These are phyloP conservation scores for Leptomonas seymouri DNA, from an alignment of 208 protist genomes.

Conservation along the genomic window DNA sequence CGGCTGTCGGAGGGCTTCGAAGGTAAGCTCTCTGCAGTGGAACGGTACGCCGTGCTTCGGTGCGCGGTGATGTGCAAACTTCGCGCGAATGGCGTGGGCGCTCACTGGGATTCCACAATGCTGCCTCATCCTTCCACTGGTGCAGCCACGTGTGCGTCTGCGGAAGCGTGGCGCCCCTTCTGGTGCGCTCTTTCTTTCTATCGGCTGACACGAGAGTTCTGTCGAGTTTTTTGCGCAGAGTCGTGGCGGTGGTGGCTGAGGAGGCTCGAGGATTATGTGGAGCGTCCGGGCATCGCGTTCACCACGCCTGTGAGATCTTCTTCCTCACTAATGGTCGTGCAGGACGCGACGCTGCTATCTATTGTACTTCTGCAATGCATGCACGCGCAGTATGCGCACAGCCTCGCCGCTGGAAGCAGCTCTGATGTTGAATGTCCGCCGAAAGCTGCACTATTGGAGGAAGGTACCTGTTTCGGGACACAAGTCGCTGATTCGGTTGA, in stretches of 20 bases:
- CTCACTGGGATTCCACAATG: background rate
- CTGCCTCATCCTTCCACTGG: background rate
- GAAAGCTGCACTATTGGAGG: background rate
- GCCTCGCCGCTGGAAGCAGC: background rate
- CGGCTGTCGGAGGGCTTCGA: background rate
- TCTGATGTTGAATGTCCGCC: too few species aligned
- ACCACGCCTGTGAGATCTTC: background rate
- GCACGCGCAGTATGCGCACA: background rate
- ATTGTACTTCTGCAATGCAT: conserved; percentile 13
- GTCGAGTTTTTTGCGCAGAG: background rate
- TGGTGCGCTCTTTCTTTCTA: background rate
- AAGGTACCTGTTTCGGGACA: background rate
- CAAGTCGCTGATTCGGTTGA: background rate
- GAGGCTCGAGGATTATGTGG: background rate
- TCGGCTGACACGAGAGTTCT: background rate
- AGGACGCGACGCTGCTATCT: background rate
- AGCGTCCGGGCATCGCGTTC: background rate
- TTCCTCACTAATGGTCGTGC: background rate
- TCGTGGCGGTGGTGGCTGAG: conserved; percentile 5
- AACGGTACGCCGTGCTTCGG: conserved; percentile 3
- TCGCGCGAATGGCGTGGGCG: too few species aligned
- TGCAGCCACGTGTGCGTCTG: background rate
- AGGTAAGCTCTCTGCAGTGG: background rate
- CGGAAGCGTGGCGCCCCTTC: background rate
- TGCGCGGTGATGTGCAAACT: conserved; percentile 5